Percentiles rank a stretch among this genome's conserved stretches.
phyloP scores from a whole-genome alignment of 228 moss, liverwort and hornwort genomes.

The Sphagnum fallax region DNA sequence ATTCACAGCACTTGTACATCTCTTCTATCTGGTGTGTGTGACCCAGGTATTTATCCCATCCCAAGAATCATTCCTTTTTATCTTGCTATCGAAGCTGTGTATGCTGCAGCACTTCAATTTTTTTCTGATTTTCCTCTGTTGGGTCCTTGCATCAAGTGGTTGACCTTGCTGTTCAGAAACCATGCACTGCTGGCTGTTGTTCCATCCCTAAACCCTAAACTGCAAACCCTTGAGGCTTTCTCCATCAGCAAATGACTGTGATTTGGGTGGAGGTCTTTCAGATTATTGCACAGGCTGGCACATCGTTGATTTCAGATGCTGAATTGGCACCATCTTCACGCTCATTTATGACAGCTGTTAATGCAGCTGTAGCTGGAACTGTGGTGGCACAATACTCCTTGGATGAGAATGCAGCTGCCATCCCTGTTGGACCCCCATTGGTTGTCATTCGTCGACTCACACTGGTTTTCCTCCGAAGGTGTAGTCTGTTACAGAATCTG shows the following conservation, averaged over 20 bases:
- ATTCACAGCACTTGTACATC: constrained; percentile 75
- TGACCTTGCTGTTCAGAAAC: no score
- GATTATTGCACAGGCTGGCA: constrained; percentile 64
- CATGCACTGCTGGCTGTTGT: no score
- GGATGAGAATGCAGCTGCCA: constrained; percentile 20
- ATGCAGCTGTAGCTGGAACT: constrained; percentile 42
- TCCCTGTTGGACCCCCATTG: constrained; percentile 34
- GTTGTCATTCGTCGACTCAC: constrained; percentile 61
- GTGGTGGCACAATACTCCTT: constrained; percentile 20
- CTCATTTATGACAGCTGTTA: constrained; percentile 54
- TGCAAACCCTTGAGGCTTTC: no score
- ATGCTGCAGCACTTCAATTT: no score
- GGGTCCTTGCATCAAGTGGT: no score
- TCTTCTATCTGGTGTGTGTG: constrained; percentile 78
- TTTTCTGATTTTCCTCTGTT: no score
- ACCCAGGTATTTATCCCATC: constrained; percentile 43
- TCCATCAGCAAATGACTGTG: no score
- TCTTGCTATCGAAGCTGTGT: neutral
- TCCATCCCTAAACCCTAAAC: no score
- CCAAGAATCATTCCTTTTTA: neutral
- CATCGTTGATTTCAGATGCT: constrained; percentile 28
- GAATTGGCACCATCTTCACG: constrained; percentile 43
- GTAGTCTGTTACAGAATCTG: constrained; percentile 62
- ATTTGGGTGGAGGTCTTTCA: constrained; percentile 11
- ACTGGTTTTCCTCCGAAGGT: constrained; percentile 76